These are phyloP conservation scores for Neopestalotiopsis sp. DNA, from an alignment of 2,329 filamentous ascomycete genomes.

Conservation along the genomic window DNA sequence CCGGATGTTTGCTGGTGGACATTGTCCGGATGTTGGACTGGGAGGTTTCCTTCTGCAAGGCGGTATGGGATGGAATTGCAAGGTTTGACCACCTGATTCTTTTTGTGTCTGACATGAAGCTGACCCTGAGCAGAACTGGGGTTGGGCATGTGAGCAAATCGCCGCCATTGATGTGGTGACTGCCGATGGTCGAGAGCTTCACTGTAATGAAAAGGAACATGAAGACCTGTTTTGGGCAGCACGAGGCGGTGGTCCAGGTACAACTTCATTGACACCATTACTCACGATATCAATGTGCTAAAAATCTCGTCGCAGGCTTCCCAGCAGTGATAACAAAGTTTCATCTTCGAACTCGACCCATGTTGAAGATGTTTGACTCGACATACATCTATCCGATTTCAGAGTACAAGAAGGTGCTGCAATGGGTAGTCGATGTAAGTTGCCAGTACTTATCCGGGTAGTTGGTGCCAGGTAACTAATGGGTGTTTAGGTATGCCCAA, in stretches of 20 bases:
- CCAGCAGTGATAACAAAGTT: slow-evolving; percentile 58
- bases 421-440: slow-evolving; percentile 52
- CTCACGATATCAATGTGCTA: not conserved
- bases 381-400: slow-evolving; percentile 53
- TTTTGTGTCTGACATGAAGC: not conserved
- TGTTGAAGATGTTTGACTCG: slow-evolving; percentile 39
- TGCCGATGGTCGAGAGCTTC: slow-evolving; percentile 45
- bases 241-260: slow-evolving; percentile 50
- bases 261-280: slow-evolving; percentile 13
- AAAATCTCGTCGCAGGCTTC: slow-evolving; percentile 45
- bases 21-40: slow-evolving; percentile 63
- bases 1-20: slow-evolving; percentile 57
- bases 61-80: slow-evolving; percentile 64
- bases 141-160: slow-evolving; percentile 57
- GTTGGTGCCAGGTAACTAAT: not conserved
- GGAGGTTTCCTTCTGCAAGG: slow-evolving; percentile 62
- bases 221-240: slow-evolving; percentile 55
- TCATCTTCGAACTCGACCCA: slow-evolving; percentile 47
- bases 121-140: slow-evolving; percentile 52
- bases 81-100: slow-evolving; percentile 39
- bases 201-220: slow-evolving; percentile 44
- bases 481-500: slow-evolving; percentile 26
- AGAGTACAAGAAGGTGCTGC: slow-evolving; percentile 49
- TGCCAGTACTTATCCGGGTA: not conserved
- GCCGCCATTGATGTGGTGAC: slow-evolving; percentile 53